Conservation (phyloP, 2,329 filamentous ascomycete species). For the Herpotrichia juniperi region DNA sequence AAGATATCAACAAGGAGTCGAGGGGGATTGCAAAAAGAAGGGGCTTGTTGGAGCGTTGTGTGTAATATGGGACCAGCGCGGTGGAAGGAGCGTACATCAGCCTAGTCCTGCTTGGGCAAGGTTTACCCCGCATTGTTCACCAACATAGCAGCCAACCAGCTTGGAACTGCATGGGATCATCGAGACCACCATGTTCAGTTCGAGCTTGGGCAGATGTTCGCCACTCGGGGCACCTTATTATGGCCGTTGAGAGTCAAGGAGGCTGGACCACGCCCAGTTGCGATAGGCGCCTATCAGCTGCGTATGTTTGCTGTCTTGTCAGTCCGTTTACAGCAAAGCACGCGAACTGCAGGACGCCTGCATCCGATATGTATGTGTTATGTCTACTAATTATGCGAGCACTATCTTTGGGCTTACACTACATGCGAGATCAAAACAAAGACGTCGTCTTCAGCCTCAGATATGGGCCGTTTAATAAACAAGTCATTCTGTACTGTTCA, state of each 20-base stretch:
- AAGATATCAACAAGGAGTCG: not conserved
- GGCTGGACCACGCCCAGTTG: not conserved
- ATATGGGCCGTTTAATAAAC: not conserved
- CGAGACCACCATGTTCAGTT: too few species aligned
- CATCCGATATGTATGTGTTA: slow-evolving; percentile 1
- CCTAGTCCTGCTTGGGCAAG: slow-evolving; percentile 20
- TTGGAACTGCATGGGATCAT: too few species aligned
- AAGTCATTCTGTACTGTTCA: too few species aligned
- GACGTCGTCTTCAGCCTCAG: slow-evolving; percentile 4
- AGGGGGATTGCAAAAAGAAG: not conserved
- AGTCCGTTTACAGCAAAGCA: not conserved
- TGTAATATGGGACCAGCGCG: slow-evolving; percentile 16
- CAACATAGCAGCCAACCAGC: too few species aligned
- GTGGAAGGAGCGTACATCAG: slow-evolving; percentile 5
- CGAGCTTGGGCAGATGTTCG: not conserved
- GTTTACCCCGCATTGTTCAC: slow-evolving; percentile 17
- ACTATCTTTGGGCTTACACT: slow-evolving; percentile 1
- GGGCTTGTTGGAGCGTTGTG: slow-evolving; percentile 1
- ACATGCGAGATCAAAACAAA: slow-evolving; percentile 1
- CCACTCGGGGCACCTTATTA: slow-evolving; percentile 2
- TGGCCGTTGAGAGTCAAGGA: too few species aligned
- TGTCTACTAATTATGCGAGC: not conserved
- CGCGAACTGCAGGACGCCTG: slow-evolving; percentile 2
- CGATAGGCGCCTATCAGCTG: not conserved
- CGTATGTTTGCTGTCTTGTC: not conserved